These are phyloP conservation scores for Aspergillus eucalypticola DNA, from an alignment of 2,329 filamentous ascomycete genomes.

Conservation along the genomic window DNA sequence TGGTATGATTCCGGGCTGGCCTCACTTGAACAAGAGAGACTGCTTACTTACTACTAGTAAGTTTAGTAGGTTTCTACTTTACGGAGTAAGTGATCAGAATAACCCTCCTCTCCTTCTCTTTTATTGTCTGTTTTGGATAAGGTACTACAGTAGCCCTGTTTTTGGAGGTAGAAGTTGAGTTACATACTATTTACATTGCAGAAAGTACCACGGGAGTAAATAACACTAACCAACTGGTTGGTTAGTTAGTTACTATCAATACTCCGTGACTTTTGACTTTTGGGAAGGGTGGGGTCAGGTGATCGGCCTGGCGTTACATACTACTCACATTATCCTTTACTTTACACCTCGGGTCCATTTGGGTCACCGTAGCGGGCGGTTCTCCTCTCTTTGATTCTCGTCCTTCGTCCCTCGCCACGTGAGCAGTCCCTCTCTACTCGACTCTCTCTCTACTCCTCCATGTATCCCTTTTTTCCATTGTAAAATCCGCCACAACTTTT, in stretches of 20 bases:
- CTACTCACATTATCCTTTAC: too few relatives aligned
- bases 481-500: slow-evolving; percentile 24
- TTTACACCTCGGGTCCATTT: slow-evolving; percentile 19
- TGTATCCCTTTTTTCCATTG: slow-evolving; percentile 31
- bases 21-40: too few relatives aligned
- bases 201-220: background rate
- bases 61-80: too few relatives aligned
- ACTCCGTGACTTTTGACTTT: background rate
- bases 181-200: background rate
- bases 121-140: too few relatives aligned
- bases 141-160: too few relatives aligned
- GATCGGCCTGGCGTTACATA: slow-evolving; percentile 27
- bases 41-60: too few relatives aligned
- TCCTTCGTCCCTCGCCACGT: slow-evolving; percentile 40
- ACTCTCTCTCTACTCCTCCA: slow-evolving; percentile 33
- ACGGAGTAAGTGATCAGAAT: too few relatives aligned
- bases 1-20: slow-evolving; percentile 1
- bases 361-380: slow-evolving; percentile 21
- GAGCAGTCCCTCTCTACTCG: slow-evolving; percentile 41
- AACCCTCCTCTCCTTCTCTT: too few relatives aligned
- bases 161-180: too few relatives aligned
- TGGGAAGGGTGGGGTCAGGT: slow-evolving; percentile 29
- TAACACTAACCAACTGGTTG: background rate
- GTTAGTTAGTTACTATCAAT: too few relatives aligned
- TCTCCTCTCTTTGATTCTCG: slow-evolving; percentile 24